These are phyloP conservation scores for Lagenidium giganteum DNA, from an alignment of 352 stramenopile species.

Conservation along the genomic window DNA sequence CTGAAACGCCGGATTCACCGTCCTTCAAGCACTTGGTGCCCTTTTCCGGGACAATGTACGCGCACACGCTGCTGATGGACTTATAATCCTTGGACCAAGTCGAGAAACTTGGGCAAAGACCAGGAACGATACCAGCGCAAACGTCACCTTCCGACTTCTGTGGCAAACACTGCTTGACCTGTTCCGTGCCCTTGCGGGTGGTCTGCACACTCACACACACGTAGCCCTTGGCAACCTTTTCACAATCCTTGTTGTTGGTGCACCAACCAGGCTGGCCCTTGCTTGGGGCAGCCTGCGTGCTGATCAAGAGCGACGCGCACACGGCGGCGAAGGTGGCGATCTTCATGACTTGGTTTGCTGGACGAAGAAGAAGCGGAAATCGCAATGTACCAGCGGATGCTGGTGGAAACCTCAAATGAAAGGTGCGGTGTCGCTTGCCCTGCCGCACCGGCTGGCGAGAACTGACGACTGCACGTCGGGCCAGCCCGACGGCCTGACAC, in stretches of 20 bases:
- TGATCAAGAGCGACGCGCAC: too few species aligned
- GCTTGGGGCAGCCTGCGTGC: too few species aligned
- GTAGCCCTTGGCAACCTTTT: slow-evolving; percentile 24
- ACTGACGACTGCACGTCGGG: too few species aligned
- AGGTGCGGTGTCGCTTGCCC: too few species aligned
- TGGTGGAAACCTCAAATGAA: too few species aligned
- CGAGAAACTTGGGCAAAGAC: slow-evolving; percentile 59
- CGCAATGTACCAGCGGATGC: too few species aligned
- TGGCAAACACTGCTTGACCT: slow-evolving; percentile 67
- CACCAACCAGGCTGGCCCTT: slow-evolving; percentile 53
- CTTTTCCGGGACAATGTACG: slow-evolving; percentile 46
- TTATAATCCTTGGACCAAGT: slow-evolving; percentile 56
- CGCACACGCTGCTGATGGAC: slow-evolving; percentile 55
- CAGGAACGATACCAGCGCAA: slow-evolving; percentile 39
- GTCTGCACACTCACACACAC: slow-evolving; percentile 60
- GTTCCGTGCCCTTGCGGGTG: slow-evolving; percentile 44
- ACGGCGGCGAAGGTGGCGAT: too few species aligned
- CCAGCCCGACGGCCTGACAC: too few species aligned
- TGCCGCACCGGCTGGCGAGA: too few species aligned
- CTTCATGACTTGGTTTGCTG: too few species aligned
- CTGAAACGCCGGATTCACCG: slow-evolving; percentile 22
- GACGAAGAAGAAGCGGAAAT: too few species aligned
- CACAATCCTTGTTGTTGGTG: slow-evolving; percentile 38
- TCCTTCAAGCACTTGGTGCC: slow-evolving; percentile 40
- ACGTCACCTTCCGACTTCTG: slow-evolving; percentile 39